Base-by-base conservation (phyloP, 2,329 filamentous ascomycete genomes). In the Plenodomus lindquistii region DNA sequence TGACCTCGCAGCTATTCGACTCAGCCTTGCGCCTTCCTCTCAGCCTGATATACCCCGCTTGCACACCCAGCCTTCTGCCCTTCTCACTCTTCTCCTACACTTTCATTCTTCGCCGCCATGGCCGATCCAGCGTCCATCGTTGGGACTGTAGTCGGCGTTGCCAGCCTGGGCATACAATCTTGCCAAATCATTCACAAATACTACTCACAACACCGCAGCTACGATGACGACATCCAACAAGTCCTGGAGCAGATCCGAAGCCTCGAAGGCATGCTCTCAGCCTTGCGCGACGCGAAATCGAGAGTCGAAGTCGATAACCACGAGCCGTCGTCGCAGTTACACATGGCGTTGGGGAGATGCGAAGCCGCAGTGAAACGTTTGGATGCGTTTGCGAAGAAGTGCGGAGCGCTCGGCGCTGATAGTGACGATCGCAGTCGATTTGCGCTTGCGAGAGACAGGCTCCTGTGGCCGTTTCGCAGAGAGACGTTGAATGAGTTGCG, bases 101-200 rank as follows among this genome's bases (percentile, higher is more conserved):
- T 31, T 13, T 31, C 11, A 7, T 13, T 31, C 27, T 15, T 31
- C 27, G 11, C 27, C 27, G 15, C 15, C 27, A 31, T 31, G 27
- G 27, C 27, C 27, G 27, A 31, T 15, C 27, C 27, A 15, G 27
- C 27, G 27, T 31, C 27, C 11, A 31, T 31, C 11, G 27, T 31
- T 31, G 27, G 27, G 27, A 31, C 46, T 19, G 50, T 50, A 4
- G 50, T 52, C 22, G 53, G 50, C 24, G 49, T 59, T n/a, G 42
- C 45, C 2, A 54, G 50, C 4, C 46, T 54, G 21, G 48, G 55
- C 2, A 31, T 59, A 13, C 48, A 51, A 15, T 42, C 52, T 16
- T 56, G 45, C 16, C 55, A 56, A n/a, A 54, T 47, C 20, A 40
- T 59, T 10, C 37, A 46, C 24, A 21, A 42, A 17, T 54, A 50